These are phyloP conservation scores for Neonectria ditissima DNA, from an alignment of 2,329 filamentous ascomycete species.

Conservation along the genomic window DNA sequence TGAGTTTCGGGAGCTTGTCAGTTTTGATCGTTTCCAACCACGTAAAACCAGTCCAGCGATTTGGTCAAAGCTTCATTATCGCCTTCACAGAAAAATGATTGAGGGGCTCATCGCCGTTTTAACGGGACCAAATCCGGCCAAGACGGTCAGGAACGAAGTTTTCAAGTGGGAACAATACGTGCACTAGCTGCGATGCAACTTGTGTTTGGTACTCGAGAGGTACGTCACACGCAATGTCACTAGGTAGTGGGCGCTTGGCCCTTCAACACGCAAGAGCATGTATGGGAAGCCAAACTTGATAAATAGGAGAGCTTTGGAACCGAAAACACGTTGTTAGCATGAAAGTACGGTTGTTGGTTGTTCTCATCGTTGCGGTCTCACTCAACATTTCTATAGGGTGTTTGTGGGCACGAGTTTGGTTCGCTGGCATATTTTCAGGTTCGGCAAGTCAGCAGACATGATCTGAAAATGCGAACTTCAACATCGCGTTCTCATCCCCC, in stretches of 20 bases:
- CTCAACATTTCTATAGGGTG: slow-evolving; percentile 34
- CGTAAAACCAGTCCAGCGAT: slow-evolving; percentile 47
- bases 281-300: slow-evolving; percentile 45
- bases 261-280: slow-evolving; percentile 42
- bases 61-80: slow-evolving; percentile 30
- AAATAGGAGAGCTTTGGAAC: slow-evolving; percentile 33
- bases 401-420: neutral
- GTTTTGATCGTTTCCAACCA: slow-evolving; percentile 41
- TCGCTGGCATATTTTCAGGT: slow-evolving; percentile 34
- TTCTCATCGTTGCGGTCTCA: slow-evolving; percentile 46
- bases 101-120: slow-evolving; percentile 37
- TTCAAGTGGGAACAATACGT: slow-evolving; percentile 42
- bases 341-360: slow-evolving; percentile 35
- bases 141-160: slow-evolving; percentile 43
- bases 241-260: slow-evolving; percentile 33
- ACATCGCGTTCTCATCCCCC: slow-evolving; percentile 42
- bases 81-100: slow-evolving; percentile 31
- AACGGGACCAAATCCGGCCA: slow-evolving; percentile 44
- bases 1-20: slow-evolving; percentile 35
- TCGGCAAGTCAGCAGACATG: slow-evolving; percentile 42
- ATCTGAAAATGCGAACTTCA: slow-evolving; percentile 46
- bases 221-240: slow-evolving; percentile 30
- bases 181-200: slow-evolving; percentile 43
- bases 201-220: slow-evolving; percentile 36
- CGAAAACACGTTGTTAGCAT: slow-evolving; percentile 41